Base-by-base conservation (phyloP, 805 yeast species). In the Wickerhamomyces subpelliculosus region DNA sequence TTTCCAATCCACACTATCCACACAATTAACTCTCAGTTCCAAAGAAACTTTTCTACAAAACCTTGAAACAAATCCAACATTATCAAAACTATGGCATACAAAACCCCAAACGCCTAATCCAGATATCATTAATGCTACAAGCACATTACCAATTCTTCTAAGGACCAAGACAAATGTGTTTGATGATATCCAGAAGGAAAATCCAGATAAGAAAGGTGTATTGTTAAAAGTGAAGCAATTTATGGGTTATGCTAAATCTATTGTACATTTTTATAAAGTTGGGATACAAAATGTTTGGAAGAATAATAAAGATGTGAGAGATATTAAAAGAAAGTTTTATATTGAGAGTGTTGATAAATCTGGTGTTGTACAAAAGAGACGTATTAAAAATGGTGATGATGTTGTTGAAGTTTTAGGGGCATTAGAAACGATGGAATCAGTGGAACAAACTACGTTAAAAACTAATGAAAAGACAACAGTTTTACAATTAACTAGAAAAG, bases 251-350 rank as follows among this genome's bases (percentile, higher is more conserved):
- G 76, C 72, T 6, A 69, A 70, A 48, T 45, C 60, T 3, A 45
- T 76, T 31, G 47, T 79, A 29, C 54, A 54, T 6, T 78, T 80
- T 52, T 82, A 81, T 60, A 71, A 72, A 42, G 54, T 61, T 2
- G 89, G 90, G 1, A 64, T 81, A 3, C 55, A 61, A 17, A 73
- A 72, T 45, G 72, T 80, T 1, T 78, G 80, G 75, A 43, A 55
- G 1, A 75, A 76, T 42, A 48, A 62, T 22, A 54, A 51, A 19
- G 39, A 46, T 1, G 51, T 67, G 3, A 52, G 50, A 7, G 38
- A 43, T 7, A 39, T 69, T 13, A 43, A 51, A 20, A 46, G 48
- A 11, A 48, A 54, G 18, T 55, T 52, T 32, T 54, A 54, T 36
- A 32, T 62, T 24, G 51, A 60, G 26, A 52, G 43, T 18, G 47